Base-by-base conservation (phyloP, 257 asterid genomes). In the Verbascum thapsus region DNA sequence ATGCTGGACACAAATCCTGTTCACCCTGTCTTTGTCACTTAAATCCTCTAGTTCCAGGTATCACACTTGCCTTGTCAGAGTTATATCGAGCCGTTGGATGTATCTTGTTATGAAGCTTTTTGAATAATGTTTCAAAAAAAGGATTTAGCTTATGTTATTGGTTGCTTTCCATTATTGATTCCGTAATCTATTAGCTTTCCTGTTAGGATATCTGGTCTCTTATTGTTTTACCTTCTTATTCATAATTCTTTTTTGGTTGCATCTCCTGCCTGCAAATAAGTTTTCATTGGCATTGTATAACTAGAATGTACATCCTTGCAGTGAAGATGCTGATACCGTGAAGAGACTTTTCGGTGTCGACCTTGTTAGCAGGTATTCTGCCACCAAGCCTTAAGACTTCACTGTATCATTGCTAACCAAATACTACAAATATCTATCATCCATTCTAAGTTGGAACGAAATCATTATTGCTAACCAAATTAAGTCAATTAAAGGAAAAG, bases 1-100 rank as follows among this genome's bases (percentile, higher is more conserved):
- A 79, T 94, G 99, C 82, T 94, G 99, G 99, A 80, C 98, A 16
- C 98, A 90, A 72, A 90, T 94, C 71, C 64, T 90, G 43, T 88
- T 82, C 74, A 84, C 98, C 65, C 96, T 94, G 59, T 90, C 99
- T 3, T 79, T 83, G 68, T 77, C 94, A 55, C 84, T 94, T 60
- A 90, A 76, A 71, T 57, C 87, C 30, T 72, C 85, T 32, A 70
- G 71, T 57, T 65, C 95, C 71, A 80, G 98, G 99, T 94, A 87
- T 41, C 34, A 15, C 66, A 61, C 51, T 53, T 51, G 56, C 57
- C 51, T 47, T 53, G 52, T 23, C 55, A 61, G 32, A 52, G 17
- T 48, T 41, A 53, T 38, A 45, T 13, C 56, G 18, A 22, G 42
- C 11, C 64, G 60, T 37, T 53, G 56, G 20, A 35, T 74, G 50